Base-by-base conservation (phyloP, 495 filamentous ascomycete genomes). In the Penicillium lividum region DNA sequence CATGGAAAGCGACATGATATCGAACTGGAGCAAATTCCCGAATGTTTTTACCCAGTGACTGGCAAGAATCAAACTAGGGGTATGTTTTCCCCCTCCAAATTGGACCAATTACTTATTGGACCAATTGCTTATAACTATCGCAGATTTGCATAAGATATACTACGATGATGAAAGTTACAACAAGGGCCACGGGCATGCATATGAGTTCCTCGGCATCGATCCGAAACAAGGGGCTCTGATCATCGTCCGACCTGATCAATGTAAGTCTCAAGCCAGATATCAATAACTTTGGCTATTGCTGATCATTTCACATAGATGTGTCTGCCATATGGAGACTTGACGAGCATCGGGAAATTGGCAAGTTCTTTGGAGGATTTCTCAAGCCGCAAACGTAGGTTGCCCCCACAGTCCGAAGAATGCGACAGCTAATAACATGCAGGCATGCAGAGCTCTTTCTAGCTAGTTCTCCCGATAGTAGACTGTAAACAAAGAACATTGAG, bases 141-240 rank as follows among this genome's bases (percentile, higher is more conserved):
- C 36, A 86, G 86, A 84, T 58, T 61, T 86, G 2, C 78, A 84
- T 51, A 89, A 89, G 56, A 77, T 84, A 5, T 89, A 80, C 67
- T 80, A 83, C 36, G 87, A 91, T 55, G 87, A 89, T 51, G 81
- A 86, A 53, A 84, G 80, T 67, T 86, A 88, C 68, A 83, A 88
- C 55, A 73, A 77, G 5, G 82, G 80, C n/a, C 84, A 88, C 51
- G 86, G 86, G 0, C 78, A 87, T 31, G 81, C 81, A 4, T 90
- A 90, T 59, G 73, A 87, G 38, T 70, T 74, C 7, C 86, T 87
- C 46, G 86, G 82, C 0, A 73, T 90, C 28, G 75, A 82, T 51
- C 70, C 77, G 0, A 52, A 72, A 5, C 51, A 72, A n/a, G 87
- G 87, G 0, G 82, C 80, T 0, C 44, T 88, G 29, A 75, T 85